Base-by-base conservation (phyloP, 2,329 filamentous ascomycete species). In the Penicillium sp. region DNA sequence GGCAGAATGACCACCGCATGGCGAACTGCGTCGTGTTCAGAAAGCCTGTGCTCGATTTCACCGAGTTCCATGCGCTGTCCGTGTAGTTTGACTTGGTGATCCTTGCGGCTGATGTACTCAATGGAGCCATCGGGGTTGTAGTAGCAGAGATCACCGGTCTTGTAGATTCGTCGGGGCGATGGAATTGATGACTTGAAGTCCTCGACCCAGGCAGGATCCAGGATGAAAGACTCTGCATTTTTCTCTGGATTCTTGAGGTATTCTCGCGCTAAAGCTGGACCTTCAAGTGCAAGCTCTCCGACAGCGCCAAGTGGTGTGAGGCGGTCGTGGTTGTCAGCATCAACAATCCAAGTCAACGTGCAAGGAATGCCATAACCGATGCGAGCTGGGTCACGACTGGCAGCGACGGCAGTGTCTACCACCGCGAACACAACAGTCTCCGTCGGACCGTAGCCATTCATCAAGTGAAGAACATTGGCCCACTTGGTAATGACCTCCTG, bases 401-500 rank as follows among this genome's bases (percentile, higher is more conserved):
- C 53, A n/a, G 69, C 65, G 7, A 75, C 71, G 13, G 70, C 66
- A 8, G 66, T 67, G 17, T 76, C 73, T 13, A 76, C 33, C 3
- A 70, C 66, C 0, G 74, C 74, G 30, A 76, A 74, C 12, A 76
- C 71, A 22, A 70, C 69, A 2, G 73, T 74, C 53, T 79, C 78
- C 7, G 76, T 75, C 3, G 78, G 76, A 3, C 78, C 78, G 58
- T 80, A 80, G 15, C 67, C 73, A 54, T 77, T 79, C 58, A 77
- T 70, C 26, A 83, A 65, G 10, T 75, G 76, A 0, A 78, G 73
- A 12, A 65, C 68, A 24, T 73, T 72, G 15, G 82, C 84, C 93
- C 93, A 97, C 51, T 83, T 84, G 0, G 84, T 81, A 44, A 90
- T 86, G 0, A 96, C 91, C 33, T 87, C 85, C 37, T 87, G 85